Percentiles rank a stretch among this genome's conserved stretches.
phyloP scores from a whole-genome alignment of 2,329 filamentous ascomycete genomes.

The Aspergillus candidus region DNA sequence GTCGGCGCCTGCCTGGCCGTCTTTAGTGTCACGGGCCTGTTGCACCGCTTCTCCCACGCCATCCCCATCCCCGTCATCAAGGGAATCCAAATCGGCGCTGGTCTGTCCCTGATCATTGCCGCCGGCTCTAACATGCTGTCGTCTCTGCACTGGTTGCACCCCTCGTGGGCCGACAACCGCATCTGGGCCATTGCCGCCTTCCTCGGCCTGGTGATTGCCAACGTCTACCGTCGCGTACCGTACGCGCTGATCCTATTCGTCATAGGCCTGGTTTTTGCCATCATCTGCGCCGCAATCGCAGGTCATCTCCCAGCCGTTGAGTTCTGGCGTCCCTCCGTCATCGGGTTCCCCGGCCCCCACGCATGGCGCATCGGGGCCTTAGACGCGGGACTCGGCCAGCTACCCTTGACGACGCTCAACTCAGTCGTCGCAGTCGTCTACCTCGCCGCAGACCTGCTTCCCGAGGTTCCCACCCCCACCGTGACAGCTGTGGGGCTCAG shows the following conservation, averaged over 20 bases:
- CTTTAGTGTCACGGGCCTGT: slow-evolving; percentile 72
- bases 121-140: slow-evolving; percentile 64
- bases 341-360: slow-evolving; percentile 37
- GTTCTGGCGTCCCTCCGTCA: slow-evolving; percentile 55
- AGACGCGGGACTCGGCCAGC: slow-evolving; percentile 71
- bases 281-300: slow-evolving; percentile 33
- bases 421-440: slow-evolving; percentile 83
- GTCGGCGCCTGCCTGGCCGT: slow-evolving; percentile 68
- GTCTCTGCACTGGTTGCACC: slow-evolving; percentile 61
- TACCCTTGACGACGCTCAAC: slow-evolving; percentile 88
- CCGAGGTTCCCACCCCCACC: slow-evolving; percentile 59
- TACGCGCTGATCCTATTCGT: slow-evolving; percentile 71
- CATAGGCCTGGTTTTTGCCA: slow-evolving; percentile 61
- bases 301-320: slow-evolving; percentile 47
- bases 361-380: slow-evolving; percentile 52
- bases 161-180: slow-evolving; percentile 68
- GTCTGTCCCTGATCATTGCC: slow-evolving; percentile 72
- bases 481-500: slow-evolving; percentile 75
- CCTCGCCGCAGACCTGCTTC: slow-evolving; percentile 70
- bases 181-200: slow-evolving; percentile 72
- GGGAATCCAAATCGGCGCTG: slow-evolving; percentile 90
- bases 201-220: slow-evolving; percentile 61
- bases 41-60: slow-evolving; percentile 64
- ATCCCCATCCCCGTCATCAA: slow-evolving; percentile 86
- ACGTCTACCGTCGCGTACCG: slow-evolving; percentile 60